Conservation (phyloP, 2,329 filamentous ascomycete genomes). For the Exophiala sideris region DNA sequence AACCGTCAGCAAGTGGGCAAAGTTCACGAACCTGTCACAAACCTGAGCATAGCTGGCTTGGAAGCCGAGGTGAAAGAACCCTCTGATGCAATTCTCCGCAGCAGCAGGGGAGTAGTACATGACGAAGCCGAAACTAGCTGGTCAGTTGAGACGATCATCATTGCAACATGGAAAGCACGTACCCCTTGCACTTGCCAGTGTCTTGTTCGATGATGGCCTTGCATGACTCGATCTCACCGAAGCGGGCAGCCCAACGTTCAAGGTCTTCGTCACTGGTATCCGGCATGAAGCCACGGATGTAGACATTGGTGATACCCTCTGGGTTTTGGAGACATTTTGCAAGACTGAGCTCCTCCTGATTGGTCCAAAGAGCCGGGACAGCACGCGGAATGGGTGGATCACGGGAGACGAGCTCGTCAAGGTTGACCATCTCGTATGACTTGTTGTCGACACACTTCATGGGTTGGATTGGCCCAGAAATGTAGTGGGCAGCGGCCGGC, state of each 20-base stretch:
- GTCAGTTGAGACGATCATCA: slow-evolving; percentile 5
- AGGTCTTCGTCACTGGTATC: slow-evolving; percentile 92
- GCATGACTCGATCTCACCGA: slow-evolving; percentile 90
- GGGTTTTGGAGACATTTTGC: slow-evolving; percentile 94
- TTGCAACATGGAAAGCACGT: slow-evolving; percentile 33
- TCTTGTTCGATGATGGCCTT: slow-evolving; percentile 97
- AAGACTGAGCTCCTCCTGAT: slow-evolving; percentile 80
- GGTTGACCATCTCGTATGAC: slow-evolving; percentile 45
- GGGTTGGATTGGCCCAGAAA: slow-evolving; percentile 38
- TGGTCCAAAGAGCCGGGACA: slow-evolving; percentile 80
- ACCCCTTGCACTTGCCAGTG: slow-evolving; percentile 96
- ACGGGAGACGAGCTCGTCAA: slow-evolving; percentile 66
- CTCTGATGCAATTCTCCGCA: slow-evolving; percentile 93
- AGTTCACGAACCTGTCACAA: slow-evolving; percentile 34
- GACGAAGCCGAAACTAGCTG: slow-evolving; percentile 84
- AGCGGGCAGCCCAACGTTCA: slow-evolving; percentile 75
- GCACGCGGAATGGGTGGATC: slow-evolving; percentile 83
- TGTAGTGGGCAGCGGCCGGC: slow-evolving; percentile 45
- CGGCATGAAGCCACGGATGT: slow-evolving; percentile 92
- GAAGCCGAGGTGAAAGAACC: slow-evolving; percentile 90
- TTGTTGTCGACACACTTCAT: slow-evolving; percentile 43
- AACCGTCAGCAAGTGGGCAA: slow-evolving; percentile 32
- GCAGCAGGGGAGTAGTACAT: slow-evolving; percentile 86
- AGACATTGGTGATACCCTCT: slow-evolving; percentile 94
- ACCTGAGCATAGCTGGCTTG: slow-evolving; percentile 96